Evolutionary conservation across 1,284 basidiomycete genomes (phyloP).

Genomic region (Gomphus sp.): DNA sequence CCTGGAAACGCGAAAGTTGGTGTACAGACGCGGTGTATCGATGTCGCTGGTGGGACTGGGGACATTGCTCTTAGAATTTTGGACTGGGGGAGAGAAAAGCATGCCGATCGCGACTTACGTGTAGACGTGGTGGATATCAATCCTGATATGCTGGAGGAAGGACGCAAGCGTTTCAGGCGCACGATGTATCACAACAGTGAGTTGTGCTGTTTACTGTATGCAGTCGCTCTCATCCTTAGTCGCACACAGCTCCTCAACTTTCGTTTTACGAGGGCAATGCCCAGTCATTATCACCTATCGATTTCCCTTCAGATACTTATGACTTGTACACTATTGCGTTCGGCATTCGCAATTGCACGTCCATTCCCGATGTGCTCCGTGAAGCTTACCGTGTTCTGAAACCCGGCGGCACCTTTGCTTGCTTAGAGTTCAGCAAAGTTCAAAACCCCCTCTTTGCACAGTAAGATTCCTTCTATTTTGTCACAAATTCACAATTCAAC

Average conservation of each 20-base stretch:
- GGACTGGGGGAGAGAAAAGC: constrained; percentile 84
- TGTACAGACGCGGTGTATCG: constrained; percentile 62
- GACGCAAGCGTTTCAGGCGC: constrained; percentile 83
- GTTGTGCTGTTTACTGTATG: constrained; percentile 22
- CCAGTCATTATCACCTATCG: constrained; percentile 60
- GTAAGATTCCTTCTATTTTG: constrained; percentile 40
- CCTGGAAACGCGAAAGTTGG: constrained; percentile 55
- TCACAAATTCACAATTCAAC: not conserved
- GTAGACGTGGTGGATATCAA: constrained; percentile 97
- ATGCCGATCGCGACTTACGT: constrained; percentile 80
- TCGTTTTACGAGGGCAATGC: constrained; percentile 93
- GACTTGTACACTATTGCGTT: constrained; percentile 99
- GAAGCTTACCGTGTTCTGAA: constrained; percentile 95
- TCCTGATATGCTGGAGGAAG: constrained; percentile 90
- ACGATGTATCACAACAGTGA: constrained; percentile 95
- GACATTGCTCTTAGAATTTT: constrained; percentile 95
- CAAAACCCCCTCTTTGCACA: constrained; percentile 79
- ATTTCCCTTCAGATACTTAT: constrained; percentile 74
- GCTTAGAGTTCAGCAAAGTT: constrained; percentile 95
- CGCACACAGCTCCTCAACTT: constrained; percentile 76
- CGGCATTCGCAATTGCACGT: constrained; percentile 97
- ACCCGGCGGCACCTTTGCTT: constrained; percentile 93
- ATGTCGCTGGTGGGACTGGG: constrained; percentile 96
- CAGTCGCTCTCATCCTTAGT: constrained; percentile 14
- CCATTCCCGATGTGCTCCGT: constrained; percentile 77